Evolutionary conservation across 23 red algal genomes (phyloP), one percentile per base, ranked within the genome.

Genomic region (Agarophyton chilense): DNA sequence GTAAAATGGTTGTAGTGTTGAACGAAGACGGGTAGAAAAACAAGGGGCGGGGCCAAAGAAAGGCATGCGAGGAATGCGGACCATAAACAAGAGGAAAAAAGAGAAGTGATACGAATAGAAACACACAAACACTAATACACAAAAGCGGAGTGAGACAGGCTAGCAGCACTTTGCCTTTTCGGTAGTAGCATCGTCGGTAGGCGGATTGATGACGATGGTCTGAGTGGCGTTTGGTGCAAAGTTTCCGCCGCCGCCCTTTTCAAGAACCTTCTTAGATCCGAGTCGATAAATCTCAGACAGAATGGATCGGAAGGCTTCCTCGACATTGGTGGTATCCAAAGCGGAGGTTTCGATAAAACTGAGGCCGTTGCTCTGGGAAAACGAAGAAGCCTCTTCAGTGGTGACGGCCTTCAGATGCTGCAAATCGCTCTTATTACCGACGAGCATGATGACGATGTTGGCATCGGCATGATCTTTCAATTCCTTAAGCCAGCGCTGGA

Each of bases 381-480:
- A 98, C 24, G 83, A 38, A 12, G 81, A 90, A 51, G 90, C 95
- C 33, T 98, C 95, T 5, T 98, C 95, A 1, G 91, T 94, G 49
- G 82, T 92, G 33, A 98, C 95, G 21, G 95, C 90, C 43, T 90
- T 86, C 36, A 98, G 79, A 36, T 98, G 95, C 79, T 98, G 78
- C 55, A 98, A 77, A 66, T 98, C 95, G 38, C 86, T 84, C 87
- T 98, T 98, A 92, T 98, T 98, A 16, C 95, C 95, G 14, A 98
- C 95, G 18, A 98, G 85, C 95, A 94, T 94, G 68, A 98, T 94
- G 22, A 98, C 95, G 29, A 98, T 94, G 84, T 98, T 98, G 36
- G 88, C 52, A 63, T 98, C 95, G 24, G 95, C 95, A 58, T 98
- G 92, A 42, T 98, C 95, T 38, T 87, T 92, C 22, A 98, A 81